These are phyloP conservation scores for Annulohypoxylon nitens DNA, from an alignment of 495 filamentous ascomycete species.

Conservation along the genomic window DNA sequence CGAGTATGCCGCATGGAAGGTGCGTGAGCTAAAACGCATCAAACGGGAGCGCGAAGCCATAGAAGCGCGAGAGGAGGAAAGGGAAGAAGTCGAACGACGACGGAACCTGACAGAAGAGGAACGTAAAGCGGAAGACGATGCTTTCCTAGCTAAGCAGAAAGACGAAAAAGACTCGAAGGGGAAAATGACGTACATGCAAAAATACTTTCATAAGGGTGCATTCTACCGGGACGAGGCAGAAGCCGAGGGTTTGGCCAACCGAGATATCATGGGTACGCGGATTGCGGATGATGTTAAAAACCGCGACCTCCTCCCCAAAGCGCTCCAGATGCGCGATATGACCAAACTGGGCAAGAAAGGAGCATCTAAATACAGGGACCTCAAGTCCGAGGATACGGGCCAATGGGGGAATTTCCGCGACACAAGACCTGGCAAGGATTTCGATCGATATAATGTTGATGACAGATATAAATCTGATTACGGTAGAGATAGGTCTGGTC, in stretches of 20 bases:
- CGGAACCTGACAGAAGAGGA: conserved; percentile 89
- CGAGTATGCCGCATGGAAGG: conserved; percentile 92
- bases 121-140: conserved; percentile 86
- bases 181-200: conserved; percentile 92
- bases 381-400: conserved; percentile 93
- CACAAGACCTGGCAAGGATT: conserved; percentile 60
- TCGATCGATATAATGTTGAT: conserved; percentile 63
- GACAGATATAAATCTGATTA: conserved; percentile 80
- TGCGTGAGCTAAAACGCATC: conserved; percentile 89
- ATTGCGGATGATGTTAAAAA: conserved; percentile 85
- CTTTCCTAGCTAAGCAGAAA: conserved; percentile 80
- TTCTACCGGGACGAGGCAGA: conserved; percentile 89
- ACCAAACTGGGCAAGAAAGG: conserved; percentile 94
- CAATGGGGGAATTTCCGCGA: conserved; percentile 78
- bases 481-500: conserved; percentile 55
- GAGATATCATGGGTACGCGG: conserved; percentile 83
- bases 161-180: conserved; percentile 88
- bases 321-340: conserved; percentile 94
- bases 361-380: conserved; percentile 87
- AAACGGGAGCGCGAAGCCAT: conserved; percentile 88
- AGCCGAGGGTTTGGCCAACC: conserved; percentile 75
- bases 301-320: conserved; percentile 86
- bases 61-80: conserved; percentile 84
- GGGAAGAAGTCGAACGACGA: conserved; percentile 89
- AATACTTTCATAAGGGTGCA: conserved; percentile 96